Base-by-base conservation (phyloP, 148 eudicot species). In the Heliosperma pusillum region DNA sequence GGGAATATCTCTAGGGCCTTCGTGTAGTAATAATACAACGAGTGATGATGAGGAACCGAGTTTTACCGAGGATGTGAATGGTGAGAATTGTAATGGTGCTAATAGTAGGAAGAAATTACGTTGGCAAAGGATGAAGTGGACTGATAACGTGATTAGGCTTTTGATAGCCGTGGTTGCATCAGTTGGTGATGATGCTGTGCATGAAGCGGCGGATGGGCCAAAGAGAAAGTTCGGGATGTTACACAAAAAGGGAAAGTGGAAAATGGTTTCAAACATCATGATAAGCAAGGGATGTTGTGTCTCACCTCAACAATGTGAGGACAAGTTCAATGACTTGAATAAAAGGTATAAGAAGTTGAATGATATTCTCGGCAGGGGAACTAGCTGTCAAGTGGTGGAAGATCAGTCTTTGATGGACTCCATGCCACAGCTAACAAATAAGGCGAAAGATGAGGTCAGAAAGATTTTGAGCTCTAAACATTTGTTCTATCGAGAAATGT, bases 121-220 rank as follows among this genome's bases (percentile, higher is more conserved):
- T 11, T 90, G 95, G 95, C 92, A 90, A 56, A 81, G 96, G 57
- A 86, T 90, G 90, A 90, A 87, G 77, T 88, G 96, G 96, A 85
- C 89, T 0, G 96, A 90, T 82, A 74, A 74, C 15, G 73, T 85
- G 67, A 86, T 90, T 69, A 83, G 87, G 82, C 86, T 88, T 74
- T 67, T 90, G 36, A 87, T 90, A 15, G 79, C 77, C 0, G 89
- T 85, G 29, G 96, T 88, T 58, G 80, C 90, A 42, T 80, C 81
- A 72, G 88, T 90, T 57, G 95, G 92, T 9, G 95, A 90, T 66
- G 95, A 90, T 66, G 86, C 78, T 40, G 70, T 52, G 66, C 77
- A 69, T 53, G 89, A 86, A 25, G 73, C 73, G 67, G 69, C 7
- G 2, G 87, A 79, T 50, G 91, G 87, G 47, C 15, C 66, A 3